Percentiles rank a stretch among this genome's conserved stretches.
Conservation (phyloP, 208 protist genomes). For the Leishmania gerbilli region DNA sequence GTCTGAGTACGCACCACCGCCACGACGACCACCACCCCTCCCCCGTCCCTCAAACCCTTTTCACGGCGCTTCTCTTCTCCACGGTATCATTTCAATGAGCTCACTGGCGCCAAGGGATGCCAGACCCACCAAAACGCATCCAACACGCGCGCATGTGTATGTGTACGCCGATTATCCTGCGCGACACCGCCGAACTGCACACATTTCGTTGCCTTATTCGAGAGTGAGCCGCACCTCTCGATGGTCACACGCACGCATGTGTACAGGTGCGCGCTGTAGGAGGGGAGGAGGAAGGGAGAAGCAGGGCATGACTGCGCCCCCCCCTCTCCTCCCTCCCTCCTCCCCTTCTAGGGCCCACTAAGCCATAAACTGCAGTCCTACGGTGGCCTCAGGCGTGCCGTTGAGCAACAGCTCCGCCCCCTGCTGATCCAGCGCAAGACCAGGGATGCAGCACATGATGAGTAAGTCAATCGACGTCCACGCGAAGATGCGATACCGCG, state of each 20-base stretch:
- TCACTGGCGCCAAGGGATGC: too few relatives aligned
- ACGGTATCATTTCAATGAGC: too few relatives aligned
- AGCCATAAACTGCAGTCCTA: slow-evolving; percentile 24
- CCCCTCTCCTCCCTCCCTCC: not conserved
- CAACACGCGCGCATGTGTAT: slow-evolving; percentile 13
- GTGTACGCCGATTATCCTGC: not conserved
- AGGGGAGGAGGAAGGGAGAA: not conserved
- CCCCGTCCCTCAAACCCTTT: not conserved
- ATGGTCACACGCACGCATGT: too few relatives aligned
- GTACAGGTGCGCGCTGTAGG: not conserved
- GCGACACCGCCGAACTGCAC: not conserved
- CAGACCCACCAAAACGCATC: too few relatives aligned
- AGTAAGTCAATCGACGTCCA: slow-evolving; percentile 35
- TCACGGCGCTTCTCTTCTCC: not conserved
- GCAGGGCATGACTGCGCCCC: not conserved
- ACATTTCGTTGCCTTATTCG: not conserved
- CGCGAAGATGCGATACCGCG: slow-evolving; percentile 59
- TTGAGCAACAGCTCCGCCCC: slow-evolving; percentile 48
- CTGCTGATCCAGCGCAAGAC: slow-evolving; percentile 63
- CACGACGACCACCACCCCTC: not conserved
- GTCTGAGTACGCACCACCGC: not conserved
- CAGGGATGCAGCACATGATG: slow-evolving; percentile 46
- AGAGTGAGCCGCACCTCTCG: not conserved
- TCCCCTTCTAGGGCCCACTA: not conserved
- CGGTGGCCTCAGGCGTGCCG: slow-evolving; percentile 23